Evolutionary conservation across 2,329 filamentous ascomycete species (phyloP).

Genomic region (Calonectria hawksworthii): DNA sequence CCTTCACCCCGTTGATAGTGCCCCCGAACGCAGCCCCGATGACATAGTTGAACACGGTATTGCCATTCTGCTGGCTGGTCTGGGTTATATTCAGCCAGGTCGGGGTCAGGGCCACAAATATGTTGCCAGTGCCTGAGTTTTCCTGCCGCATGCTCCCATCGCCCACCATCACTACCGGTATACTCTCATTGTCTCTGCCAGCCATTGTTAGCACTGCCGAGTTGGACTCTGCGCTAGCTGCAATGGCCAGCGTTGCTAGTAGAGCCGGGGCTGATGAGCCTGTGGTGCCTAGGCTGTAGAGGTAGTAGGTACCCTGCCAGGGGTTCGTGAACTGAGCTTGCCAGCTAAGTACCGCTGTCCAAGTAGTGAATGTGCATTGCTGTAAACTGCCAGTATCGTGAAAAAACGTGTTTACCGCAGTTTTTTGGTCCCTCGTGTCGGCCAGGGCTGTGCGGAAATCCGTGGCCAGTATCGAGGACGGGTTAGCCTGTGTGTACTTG

Average conservation of each 20-base stretch:
- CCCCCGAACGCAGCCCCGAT: slow-evolving; percentile 8
- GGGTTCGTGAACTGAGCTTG: background rate
- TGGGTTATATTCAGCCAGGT: background rate
- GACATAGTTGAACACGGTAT: background rate
- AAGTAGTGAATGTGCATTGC: background rate
- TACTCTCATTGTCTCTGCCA: background rate
- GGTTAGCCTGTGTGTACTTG: background rate
- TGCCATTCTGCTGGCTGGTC: slow-evolving; percentile 6
- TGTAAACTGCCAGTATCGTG: background rate
- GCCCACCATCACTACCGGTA: background rate
- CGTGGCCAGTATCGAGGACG: background rate
- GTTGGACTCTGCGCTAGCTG: background rate
- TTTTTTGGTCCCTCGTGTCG: background rate
- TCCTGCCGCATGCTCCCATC: background rate
- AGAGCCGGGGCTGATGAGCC: background rate
- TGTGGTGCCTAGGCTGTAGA: background rate
- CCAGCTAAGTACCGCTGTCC: background rate
- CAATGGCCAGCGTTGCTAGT: background rate
- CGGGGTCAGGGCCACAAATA: background rate
- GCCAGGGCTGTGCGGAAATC: background rate
- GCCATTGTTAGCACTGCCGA: background rate
- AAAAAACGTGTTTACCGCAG: background rate
- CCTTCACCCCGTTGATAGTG: background rate
- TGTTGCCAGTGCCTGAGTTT: background rate
- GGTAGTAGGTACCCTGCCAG: slow-evolving; percentile 1